phyloP scores from a whole-genome alignment of 192 early-diverging fungal species.

The Coemansia sp. region DNA sequence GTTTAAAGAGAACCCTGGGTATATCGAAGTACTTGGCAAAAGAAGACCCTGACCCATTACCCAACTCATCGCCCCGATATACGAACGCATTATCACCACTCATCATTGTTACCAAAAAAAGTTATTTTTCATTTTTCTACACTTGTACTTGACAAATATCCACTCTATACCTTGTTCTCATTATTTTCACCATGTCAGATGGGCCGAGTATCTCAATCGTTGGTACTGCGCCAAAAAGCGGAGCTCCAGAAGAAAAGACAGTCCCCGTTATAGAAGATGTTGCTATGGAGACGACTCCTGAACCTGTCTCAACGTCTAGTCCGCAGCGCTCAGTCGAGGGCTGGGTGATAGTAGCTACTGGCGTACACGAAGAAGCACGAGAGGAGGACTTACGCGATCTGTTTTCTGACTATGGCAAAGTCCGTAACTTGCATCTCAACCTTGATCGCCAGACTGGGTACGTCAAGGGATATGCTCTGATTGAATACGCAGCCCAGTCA shows the following conservation, averaged over 20 bases:
- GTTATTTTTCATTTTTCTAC: not conserved
- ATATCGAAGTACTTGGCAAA: conserved; percentile 45
- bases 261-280: not conserved
- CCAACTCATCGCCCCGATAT: not conserved
- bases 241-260: not conserved
- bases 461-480: conserved; percentile 93
- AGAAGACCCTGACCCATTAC: not conserved
- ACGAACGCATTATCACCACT: not conserved
- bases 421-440: conserved; percentile 90
- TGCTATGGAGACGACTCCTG: not conserved
- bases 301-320: not conserved
- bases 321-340: conserved; percentile 74
- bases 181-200: not conserved
- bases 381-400: conserved; percentile 88
- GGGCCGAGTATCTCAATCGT: conserved; percentile 15
- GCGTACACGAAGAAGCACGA: conserved; percentile 91
- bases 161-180: not conserved
- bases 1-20: conserved; percentile 57
- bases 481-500: conserved; percentile 79
- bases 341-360: conserved; percentile 93
- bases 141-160: not conserved
- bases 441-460: conserved; percentile 93
- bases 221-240: conserved; percentile 10
- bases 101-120: not conserved
- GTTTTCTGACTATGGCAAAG: conserved; percentile 87